Evolutionary conservation across 148 eudicot species (phyloP).

Genomic region (Talinum fruticosum): DNA sequence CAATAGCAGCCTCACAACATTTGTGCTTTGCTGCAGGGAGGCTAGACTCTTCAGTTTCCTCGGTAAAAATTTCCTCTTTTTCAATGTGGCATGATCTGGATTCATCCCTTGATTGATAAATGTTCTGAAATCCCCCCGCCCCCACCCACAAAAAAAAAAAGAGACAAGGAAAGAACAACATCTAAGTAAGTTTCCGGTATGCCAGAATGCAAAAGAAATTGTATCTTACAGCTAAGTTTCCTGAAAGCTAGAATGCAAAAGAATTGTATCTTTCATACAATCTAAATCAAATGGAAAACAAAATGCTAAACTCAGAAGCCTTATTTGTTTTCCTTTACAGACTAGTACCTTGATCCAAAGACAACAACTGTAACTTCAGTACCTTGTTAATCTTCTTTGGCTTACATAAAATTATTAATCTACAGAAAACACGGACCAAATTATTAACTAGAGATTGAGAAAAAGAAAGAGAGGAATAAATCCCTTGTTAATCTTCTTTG

Average conservation of each 20-base stretch:
- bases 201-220: not conserved
- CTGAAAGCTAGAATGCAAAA: not conserved
- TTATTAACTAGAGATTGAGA: too few species aligned
- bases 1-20: conserved; percentile 15
- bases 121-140: not conserved
- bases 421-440: too few species aligned
- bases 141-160: not conserved
- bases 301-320: not conserved
- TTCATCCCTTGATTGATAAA: conserved; percentile 5
- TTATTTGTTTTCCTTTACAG: too few species aligned
- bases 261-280: not conserved
- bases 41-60: conserved; percentile 17
- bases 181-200: not conserved
- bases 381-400: too few species aligned
- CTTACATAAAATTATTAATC: too few species aligned
- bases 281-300: not conserved
- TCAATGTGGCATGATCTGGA: conserved; percentile 19
- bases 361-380: too few species aligned
- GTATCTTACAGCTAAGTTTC: not conserved
- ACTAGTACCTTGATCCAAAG: too few species aligned
- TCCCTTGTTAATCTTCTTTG: too few species aligned
- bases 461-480: too few species aligned
- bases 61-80: conserved; percentile 26
- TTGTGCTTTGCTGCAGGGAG: conserved; percentile 28
- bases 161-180: not conserved